phyloP scores from a whole-genome alignment of 2,329 filamentous ascomycete genomes.

The Nothopassalora personata region DNA sequence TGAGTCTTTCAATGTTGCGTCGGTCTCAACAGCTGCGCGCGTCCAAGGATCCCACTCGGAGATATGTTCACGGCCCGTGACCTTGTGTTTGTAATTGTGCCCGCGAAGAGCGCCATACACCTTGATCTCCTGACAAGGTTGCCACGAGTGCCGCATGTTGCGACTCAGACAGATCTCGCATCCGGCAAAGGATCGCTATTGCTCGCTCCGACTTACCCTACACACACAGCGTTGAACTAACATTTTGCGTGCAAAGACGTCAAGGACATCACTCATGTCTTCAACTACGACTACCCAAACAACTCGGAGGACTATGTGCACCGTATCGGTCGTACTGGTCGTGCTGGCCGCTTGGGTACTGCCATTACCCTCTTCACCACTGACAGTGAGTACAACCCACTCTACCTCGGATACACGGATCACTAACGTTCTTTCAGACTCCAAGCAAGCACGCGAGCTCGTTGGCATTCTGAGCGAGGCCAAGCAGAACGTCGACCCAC shows the following conservation, averaged over 20 bases:
- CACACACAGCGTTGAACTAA: constrained; percentile 26
- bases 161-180: constrained; percentile 35
- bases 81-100: constrained; percentile 36
- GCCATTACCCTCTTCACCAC: constrained; percentile 98
- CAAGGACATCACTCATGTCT: constrained; percentile 99
- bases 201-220: constrained; percentile 36
- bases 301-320: constrained; percentile 69
- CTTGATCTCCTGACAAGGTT: constrained; percentile 22
- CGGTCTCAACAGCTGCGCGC: constrained; percentile 63
- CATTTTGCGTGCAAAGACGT: constrained; percentile 77
- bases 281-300: constrained; percentile 99
- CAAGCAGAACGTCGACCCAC: constrained; percentile 96
- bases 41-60: constrained; percentile 66
- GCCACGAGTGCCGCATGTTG: constrained; percentile 27
- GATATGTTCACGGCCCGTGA: constrained; percentile 46
- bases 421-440: constrained; percentile 39
- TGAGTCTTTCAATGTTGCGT: constrained; percentile 53
- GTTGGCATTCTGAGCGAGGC: constrained; percentile 88
- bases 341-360: constrained; percentile 81
- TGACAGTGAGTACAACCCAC: constrained; percentile 70
- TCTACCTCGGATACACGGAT: constrained; percentile 11
- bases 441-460: constrained; percentile 80
- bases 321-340: constrained; percentile 63
- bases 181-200: constrained; percentile 52
- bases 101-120: constrained; percentile 23